A percentile compares a stretch with the other conserved stretches of the same genome.
Evolutionary conservation across 805 yeast genomes (phyloP).

Genomic region (Blastobotrys chiropterorum): DNA sequence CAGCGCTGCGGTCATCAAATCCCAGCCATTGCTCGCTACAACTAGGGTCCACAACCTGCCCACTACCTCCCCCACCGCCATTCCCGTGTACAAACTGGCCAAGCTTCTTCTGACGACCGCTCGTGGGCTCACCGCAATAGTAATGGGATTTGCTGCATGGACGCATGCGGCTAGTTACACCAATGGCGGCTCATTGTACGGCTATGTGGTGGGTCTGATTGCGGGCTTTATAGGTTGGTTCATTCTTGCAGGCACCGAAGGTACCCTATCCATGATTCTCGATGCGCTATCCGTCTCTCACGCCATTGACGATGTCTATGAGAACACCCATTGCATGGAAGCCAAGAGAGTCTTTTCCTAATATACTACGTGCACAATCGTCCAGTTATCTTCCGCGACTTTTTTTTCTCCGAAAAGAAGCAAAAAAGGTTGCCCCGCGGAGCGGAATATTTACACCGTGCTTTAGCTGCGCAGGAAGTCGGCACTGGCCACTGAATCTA

Average conservation of each 20-base stretch:
- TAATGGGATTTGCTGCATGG: constrained; percentile 36
- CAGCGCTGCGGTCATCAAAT: constrained; percentile 32
- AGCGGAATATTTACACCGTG: neutral
- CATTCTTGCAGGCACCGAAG: constrained; percentile 38
- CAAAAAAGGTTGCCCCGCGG: constrained; percentile 2
- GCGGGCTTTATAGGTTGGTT: constrained; percentile 38
- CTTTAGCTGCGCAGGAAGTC: too few species aligned
- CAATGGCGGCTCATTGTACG: constrained; percentile 34
- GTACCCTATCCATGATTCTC: constrained; percentile 33
- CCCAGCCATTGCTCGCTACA: constrained; percentile 26
- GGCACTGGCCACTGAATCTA: too few species aligned
- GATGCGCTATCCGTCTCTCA: constrained; percentile 33
- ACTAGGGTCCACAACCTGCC: neutral
- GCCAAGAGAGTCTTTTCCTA: constrained; percentile 18
- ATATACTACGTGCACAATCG: too few species aligned
- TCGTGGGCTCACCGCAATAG: constrained; percentile 32
- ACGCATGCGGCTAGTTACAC: constrained; percentile 32
- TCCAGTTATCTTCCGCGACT: neutral
- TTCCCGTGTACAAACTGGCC: constrained; percentile 33
- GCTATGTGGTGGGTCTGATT: constrained; percentile 35
- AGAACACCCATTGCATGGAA: constrained; percentile 27
- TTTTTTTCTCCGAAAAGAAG: neutral
- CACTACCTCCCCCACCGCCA: neutral
- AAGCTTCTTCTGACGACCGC: constrained; percentile 34
- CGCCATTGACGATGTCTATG: constrained; percentile 28